A percentile compares a stretch with the other conserved stretches of the same genome.
These are phyloP conservation scores for Nasturtium officinale DNA, from an alignment of 345 rosid genomes.

Conservation along the genomic window DNA sequence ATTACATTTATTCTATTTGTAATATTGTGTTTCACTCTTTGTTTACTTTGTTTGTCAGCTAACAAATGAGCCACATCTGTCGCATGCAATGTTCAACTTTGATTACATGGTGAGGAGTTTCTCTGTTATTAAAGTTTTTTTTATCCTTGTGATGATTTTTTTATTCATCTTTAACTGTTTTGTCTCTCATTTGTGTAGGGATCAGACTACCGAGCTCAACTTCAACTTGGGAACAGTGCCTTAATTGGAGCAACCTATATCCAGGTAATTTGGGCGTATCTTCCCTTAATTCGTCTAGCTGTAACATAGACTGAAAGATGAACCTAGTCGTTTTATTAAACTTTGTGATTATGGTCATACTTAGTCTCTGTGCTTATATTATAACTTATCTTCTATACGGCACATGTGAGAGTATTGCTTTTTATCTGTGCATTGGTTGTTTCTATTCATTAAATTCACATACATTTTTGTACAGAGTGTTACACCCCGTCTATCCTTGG, in stretches of 20 bases:
- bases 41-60: slow-evolving; percentile 57
- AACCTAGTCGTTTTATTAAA: slow-evolving; percentile 6
- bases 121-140: background rate
- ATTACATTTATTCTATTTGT: background rate
- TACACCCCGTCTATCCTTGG: slow-evolving; percentile 72
- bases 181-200: slow-evolving; percentile 52
- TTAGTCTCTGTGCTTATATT: slow-evolving; percentile 1
- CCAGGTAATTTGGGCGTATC: slow-evolving; percentile 59
- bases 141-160: background rate
- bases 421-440: background rate
- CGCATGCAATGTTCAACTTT: slow-evolving; percentile 83
- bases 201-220: slow-evolving; percentile 74
- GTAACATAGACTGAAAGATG: slow-evolving; percentile 10
- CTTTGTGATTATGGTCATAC: slow-evolving; percentile 21
- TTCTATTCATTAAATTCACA: background rate
- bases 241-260: slow-evolving; percentile 90
- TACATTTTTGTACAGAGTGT: slow-evolving; percentile 63
- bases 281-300: slow-evolving; percentile 2
- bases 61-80: slow-evolving; percentile 78
- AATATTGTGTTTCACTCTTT: slow-evolving; percentile 4
- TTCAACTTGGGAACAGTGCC: slow-evolving; percentile 84
- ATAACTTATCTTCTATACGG: background rate
- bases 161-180: slow-evolving; percentile 13
- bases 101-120: slow-evolving; percentile 76
- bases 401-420: background rate